Percentiles rank a stretch among this genome's conserved stretches.
These are phyloP conservation scores for Gamarada debralockiae DNA, from an alignment of 495 filamentous ascomycete species.

Conservation along the genomic window DNA sequence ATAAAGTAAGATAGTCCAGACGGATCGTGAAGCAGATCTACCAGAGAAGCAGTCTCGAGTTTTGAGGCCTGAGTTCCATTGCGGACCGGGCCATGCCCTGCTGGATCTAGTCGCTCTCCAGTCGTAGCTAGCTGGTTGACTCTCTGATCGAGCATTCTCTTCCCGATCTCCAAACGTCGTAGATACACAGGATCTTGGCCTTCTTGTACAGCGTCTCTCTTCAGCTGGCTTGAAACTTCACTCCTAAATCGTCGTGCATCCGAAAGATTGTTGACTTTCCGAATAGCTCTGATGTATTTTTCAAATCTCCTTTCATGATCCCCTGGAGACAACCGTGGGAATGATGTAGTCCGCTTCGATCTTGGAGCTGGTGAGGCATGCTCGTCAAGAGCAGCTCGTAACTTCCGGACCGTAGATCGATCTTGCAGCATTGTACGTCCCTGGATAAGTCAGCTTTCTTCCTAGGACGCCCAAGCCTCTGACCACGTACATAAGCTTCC, in stretches of 20 bases:
- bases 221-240: slow-evolving; percentile 88
- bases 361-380: slow-evolving; percentile 84
- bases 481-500: slow-evolving; percentile 63
- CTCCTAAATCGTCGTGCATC: slow-evolving; percentile 90
- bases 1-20: slow-evolving; percentile 96
- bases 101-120: slow-evolving; percentile 11
- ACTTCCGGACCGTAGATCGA: slow-evolving; percentile 88
- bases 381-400: slow-evolving; percentile 90
- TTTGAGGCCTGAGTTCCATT: slow-evolving; percentile 41
- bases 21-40: slow-evolving; percentile 80
- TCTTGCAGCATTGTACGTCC: slow-evolving; percentile 88
- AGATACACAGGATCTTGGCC: slow-evolving; percentile 82
- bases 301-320: slow-evolving; percentile 91
- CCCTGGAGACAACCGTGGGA: slow-evolving; percentile 56
- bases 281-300: slow-evolving; percentile 84
- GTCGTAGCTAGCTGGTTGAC: slow-evolving; percentile 77
- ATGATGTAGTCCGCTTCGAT: slow-evolving; percentile 53
- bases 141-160: slow-evolving; percentile 83
- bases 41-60: slow-evolving; percentile 67
- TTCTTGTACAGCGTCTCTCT: slow-evolving; percentile 74
- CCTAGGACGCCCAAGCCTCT: neutral
- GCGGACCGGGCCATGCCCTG: slow-evolving; percentile 1
- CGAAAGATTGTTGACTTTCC: slow-evolving; percentile 86
- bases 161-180: slow-evolving; percentile 85
- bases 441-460: slow-evolving; percentile 26